Percentiles rank a stretch among this genome's conserved stretches.
Evolutionary conservation across 345 rosid species (phyloP).

Genomic region (Syzygium oleosum): DNA sequence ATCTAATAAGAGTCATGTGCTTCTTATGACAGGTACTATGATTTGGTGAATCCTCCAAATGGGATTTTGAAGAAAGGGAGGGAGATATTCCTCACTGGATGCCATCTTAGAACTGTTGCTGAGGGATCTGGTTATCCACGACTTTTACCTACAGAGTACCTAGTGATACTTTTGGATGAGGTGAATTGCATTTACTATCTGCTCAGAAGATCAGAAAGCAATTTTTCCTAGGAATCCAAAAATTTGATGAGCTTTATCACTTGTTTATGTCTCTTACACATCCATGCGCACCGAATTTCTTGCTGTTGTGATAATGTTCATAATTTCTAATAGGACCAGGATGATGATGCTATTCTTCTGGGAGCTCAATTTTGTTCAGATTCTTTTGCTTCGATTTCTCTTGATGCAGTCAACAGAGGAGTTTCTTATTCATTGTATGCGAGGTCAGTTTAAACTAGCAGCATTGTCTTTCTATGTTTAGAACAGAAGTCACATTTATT

Average conservation of each 20-base stretch:
- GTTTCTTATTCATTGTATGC: constrained; percentile 77
- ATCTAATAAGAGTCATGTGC: not conserved
- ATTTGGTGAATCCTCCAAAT: constrained; percentile 61
- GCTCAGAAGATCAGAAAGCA: not conserved
- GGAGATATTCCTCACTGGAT: constrained; percentile 85
- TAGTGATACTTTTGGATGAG: constrained; percentile 84
- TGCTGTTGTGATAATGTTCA: not conserved
- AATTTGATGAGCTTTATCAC: not conserved
- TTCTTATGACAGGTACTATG: constrained; percentile 42
- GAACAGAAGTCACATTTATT: not conserved
- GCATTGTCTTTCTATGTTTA: not conserved
- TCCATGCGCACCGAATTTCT: not conserved
- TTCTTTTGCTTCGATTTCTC: constrained; percentile 76
- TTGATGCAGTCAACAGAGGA: constrained; percentile 42
- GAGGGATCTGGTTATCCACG: constrained; percentile 79
- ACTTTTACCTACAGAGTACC: constrained; percentile 94
- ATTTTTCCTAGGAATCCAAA: not conserved
- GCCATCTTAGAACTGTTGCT: constrained; percentile 81
- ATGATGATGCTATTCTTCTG: constrained; percentile 72
- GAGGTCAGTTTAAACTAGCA: constrained; percentile 30
- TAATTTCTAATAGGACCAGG: constrained; percentile 55
- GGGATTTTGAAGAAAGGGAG: constrained; percentile 80
- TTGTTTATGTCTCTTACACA: not conserved
- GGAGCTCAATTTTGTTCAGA: constrained; percentile 85
- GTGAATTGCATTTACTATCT: constrained; percentile 15